These are phyloP conservation scores for Boletus sp. DNA, from an alignment of 1,284 basidiomycete species.

Conservation along the genomic window DNA sequence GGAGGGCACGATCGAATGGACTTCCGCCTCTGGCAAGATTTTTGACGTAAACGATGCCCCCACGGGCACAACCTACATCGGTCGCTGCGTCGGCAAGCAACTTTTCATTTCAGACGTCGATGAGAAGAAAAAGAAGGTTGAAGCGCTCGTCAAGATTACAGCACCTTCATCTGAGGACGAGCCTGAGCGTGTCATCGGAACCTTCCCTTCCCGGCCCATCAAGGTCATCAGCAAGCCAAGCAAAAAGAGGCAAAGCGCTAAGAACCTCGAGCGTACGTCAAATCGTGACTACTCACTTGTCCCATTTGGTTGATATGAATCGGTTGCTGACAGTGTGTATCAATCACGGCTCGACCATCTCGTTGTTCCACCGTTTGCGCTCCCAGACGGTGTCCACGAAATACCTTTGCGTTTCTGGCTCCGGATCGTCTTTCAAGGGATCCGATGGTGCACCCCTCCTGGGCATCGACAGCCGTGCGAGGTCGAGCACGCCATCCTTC, in stretches of 20 bases:
- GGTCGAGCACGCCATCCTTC: conserved; percentile 76
- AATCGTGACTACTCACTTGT: conserved; percentile 16
- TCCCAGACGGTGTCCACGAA: conserved; percentile 95
- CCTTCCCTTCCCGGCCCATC: conserved; percentile 89
- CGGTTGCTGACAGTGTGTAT: conserved; percentile 71
- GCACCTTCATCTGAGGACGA: conserved; percentile 78
- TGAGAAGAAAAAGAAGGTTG: conserved; percentile 90
- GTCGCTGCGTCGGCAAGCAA: conserved; percentile 87
- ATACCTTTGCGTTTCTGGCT: conserved; percentile 92
- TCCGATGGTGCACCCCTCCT: conserved; percentile 85
- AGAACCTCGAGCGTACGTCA: conserved; percentile 86
- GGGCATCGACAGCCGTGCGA: conserved; percentile 73
- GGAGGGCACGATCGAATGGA: conserved; percentile 84
- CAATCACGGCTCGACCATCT: conserved; percentile 93
- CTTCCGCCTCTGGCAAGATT: conserved; percentile 73
- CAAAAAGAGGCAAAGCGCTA: conserved; percentile 93
- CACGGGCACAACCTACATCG: conserved; percentile 77
- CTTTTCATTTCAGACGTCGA: conserved; percentile 89
- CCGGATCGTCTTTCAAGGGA: conserved; percentile 85
- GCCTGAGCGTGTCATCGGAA: conserved; percentile 77
- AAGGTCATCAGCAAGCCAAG: conserved; percentile 97
- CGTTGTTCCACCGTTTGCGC: conserved; percentile 90
- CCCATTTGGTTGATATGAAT: conserved; percentile 18
- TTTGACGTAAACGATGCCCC: conserved; percentile 82
- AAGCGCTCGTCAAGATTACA: conserved; percentile 86